Percentiles rank a stretch among this genome's conserved stretches.
phyloP scores from a whole-genome alignment of 306 rosid species.

The Mimosa pudica region DNA sequence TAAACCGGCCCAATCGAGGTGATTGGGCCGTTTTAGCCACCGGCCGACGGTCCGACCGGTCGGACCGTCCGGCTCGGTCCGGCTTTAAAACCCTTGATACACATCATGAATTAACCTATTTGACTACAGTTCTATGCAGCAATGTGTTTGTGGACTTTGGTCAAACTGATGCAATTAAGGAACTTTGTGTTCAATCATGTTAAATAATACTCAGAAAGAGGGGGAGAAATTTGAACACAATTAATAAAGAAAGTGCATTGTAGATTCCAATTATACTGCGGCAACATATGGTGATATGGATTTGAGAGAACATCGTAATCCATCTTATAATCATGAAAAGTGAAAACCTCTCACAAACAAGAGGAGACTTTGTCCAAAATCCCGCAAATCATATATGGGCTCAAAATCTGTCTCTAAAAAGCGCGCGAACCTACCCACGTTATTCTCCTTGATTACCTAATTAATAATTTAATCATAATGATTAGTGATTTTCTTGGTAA shows the following conservation, averaged over 20 bases:
- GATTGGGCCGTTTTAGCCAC: too few relatives aligned
- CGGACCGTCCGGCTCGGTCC: too few relatives aligned
- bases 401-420: constrained; percentile 23
- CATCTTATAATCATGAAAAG: constrained; percentile 1
- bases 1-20: too few relatives aligned
- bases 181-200: not conserved
- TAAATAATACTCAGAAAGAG: not conserved
- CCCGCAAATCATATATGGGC: constrained; percentile 27
- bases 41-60: too few relatives aligned
- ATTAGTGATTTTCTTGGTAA: not conserved
- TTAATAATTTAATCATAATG: not conserved
- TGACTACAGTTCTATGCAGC: too few relatives aligned
- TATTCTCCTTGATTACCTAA: not conserved
- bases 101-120: not conserved
- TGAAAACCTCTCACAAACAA: constrained; percentile 1
- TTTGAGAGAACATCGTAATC: constrained; percentile 20
- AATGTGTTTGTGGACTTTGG: not conserved
- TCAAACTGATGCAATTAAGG: not conserved
- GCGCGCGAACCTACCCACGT: constrained; percentile 17
- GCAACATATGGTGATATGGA: not conserved
- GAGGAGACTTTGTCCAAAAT: constrained; percentile 25
- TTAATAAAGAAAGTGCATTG: not conserved
- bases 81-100: too few relatives aligned
- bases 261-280: constrained; percentile 11
- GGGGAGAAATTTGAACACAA: not conserved